Evolutionary conservation across 1,284 basidiomycete genomes (phyloP).

Genomic region (Stereum hirsutum): DNA sequence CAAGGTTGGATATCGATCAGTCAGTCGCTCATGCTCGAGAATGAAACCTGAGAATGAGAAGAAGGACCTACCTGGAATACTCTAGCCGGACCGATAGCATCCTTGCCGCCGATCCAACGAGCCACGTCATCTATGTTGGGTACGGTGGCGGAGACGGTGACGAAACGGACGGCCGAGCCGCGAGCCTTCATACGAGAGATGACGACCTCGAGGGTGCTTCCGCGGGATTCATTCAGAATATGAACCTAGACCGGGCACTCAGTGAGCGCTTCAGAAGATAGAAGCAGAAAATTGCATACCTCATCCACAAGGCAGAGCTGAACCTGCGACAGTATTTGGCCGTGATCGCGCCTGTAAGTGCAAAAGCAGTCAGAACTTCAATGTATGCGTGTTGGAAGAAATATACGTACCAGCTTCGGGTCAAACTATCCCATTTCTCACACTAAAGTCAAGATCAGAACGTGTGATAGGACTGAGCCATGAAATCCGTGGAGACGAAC

Average conservation of each 20-base stretch:
- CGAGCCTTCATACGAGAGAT: conserved; percentile 86
- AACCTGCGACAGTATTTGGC: conserved; percentile 57
- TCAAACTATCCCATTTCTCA: conserved; percentile 93
- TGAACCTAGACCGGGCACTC: conserved; percentile 57
- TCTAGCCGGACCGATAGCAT: conserved; percentile 39
- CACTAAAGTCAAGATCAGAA: conserved; percentile 39
- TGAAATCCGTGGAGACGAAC: conserved; percentile 25
- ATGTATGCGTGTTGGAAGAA: neutral
- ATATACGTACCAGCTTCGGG: conserved; percentile 59
- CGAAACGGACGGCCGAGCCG: conserved; percentile 65
- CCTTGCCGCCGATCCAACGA: conserved; percentile 68
- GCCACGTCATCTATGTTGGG: conserved; percentile 92
- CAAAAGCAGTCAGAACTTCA: too few species aligned
- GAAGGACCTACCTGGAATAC: conserved; percentile 55
- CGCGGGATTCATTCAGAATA: conserved; percentile 82
- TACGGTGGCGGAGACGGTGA: conserved; percentile 89
- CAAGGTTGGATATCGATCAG: too few species aligned
- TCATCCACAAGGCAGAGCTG: conserved; percentile 88
- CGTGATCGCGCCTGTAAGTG: conserved; percentile 49
- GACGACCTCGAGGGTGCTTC: conserved; percentile 89
- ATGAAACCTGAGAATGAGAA: neutral
- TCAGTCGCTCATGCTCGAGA: too few species aligned
- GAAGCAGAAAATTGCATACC: conserved; percentile 29
- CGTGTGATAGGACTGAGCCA: conserved; percentile 1
- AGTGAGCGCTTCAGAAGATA: neutral